phyloP scores from a whole-genome alignment of 202 grass and related monocot species.

The Bolboschoenoplectus hybrid region DNA sequence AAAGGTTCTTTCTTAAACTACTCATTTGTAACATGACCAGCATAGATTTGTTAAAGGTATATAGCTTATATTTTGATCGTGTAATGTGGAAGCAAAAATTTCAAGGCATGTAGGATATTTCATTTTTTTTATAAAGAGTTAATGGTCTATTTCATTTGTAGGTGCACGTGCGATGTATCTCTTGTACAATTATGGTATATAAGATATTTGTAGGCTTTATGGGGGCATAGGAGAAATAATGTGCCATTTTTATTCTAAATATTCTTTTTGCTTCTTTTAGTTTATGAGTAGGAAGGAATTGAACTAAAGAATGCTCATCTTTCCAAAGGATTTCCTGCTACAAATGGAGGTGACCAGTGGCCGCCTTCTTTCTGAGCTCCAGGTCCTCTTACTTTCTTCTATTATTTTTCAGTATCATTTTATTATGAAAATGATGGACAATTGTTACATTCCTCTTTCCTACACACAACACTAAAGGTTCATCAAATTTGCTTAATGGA shows the following conservation, averaged over 20 bases:
- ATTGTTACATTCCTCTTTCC: background rate
- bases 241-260: background rate
- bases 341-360: constrained; percentile 42
- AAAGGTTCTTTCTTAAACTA: background rate
- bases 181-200: background rate
- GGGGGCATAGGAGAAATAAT: background rate
- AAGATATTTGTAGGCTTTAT: background rate
- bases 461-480: background rate
- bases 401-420: constrained; percentile 24
- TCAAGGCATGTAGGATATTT: constrained; percentile 3
- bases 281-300: constrained; percentile 20
- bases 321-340: constrained; percentile 40
- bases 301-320: constrained; percentile 31
- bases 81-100: background rate
- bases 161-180: background rate
- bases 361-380: constrained; percentile 39
- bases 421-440: background rate
- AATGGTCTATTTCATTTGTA: background rate
- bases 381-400: constrained; percentile 29
- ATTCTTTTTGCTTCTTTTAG: background rate
- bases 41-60: background rate
- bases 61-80: background rate
- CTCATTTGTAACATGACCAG: background rate
- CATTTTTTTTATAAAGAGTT: background rate
- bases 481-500: background rate